These are phyloP conservation scores for Xylaria polymorpha DNA, from an alignment of 2,329 filamentous ascomycete genomes.

Conservation along the genomic window DNA sequence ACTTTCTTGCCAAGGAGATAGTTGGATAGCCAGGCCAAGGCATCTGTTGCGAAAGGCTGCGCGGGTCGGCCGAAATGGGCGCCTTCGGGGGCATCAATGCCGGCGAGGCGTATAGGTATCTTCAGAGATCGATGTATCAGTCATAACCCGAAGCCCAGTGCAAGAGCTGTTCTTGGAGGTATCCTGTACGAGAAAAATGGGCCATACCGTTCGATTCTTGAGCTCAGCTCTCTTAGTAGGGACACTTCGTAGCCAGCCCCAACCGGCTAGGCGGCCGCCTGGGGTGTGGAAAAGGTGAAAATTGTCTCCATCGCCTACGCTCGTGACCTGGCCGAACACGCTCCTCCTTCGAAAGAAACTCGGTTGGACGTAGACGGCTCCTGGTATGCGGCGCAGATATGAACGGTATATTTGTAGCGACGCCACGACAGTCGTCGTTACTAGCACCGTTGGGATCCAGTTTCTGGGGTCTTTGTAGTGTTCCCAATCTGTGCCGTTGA, in stretches of 20 bases:
- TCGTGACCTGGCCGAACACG: conserved; percentile 87
- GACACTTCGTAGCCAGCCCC: conserved; percentile 88
- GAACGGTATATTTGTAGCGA: conserved; percentile 73
- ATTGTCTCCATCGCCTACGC: conserved; percentile 95
- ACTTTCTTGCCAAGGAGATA: conserved; percentile 80
- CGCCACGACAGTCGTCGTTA: conserved; percentile 66
- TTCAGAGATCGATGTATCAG: conserved; percentile 53
- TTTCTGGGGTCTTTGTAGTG: conserved; percentile 66
- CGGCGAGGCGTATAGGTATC: conserved; percentile 90
- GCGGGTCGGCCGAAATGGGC: conserved; percentile 91
- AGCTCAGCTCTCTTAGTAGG: conserved; percentile 76
- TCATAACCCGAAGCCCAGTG: not conserved
- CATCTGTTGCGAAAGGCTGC: conserved; percentile 86
- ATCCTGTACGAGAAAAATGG: conserved; percentile 28
- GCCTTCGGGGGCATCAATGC: conserved; percentile 91
- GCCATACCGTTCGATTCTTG: conserved; percentile 78
- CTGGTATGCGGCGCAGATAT: conserved; percentile 87
- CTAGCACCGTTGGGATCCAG: conserved; percentile 64
- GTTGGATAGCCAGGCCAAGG: conserved; percentile 79
- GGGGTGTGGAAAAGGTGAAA: conserved; percentile 96
- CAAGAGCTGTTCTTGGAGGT: not conserved
- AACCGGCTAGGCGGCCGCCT: conserved; percentile 85
- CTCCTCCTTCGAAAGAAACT: conserved; percentile 79
- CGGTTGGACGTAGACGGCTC: conserved; percentile 78
- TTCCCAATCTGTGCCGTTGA: conserved; percentile 63